A percentile compares a stretch with the other conserved stretches of the same genome.
phyloP scores from a whole-genome alignment of 2,329 filamentous ascomycete genomes.

The Hymenoscyphus fructigenus region DNA sequence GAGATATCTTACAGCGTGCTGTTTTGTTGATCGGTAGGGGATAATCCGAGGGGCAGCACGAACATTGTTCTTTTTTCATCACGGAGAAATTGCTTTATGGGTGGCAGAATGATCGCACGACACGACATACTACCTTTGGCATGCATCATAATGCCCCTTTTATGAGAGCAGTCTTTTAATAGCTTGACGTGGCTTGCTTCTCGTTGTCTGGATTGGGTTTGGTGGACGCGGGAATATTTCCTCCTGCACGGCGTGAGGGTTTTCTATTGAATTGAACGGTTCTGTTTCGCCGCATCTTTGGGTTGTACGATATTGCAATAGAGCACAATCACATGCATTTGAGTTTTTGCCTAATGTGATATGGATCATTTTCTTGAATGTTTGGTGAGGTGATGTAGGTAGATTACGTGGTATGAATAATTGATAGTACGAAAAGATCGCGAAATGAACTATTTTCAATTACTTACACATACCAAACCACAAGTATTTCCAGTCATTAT shows the following conservation, averaged over 20 bases:
- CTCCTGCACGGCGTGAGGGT: conserved; percentile 35
- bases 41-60: conserved; percentile 15
- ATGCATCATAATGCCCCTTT: conserved; percentile 20
- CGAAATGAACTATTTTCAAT: too few species aligned
- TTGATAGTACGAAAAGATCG: too few species aligned
- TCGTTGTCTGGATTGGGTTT: conserved; percentile 29
- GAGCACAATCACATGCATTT: conserved; percentile 28
- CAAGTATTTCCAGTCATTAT: too few species aligned
- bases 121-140: conserved; percentile 8
- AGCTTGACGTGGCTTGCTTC: conserved; percentile 35
- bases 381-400: neutral
- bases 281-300: conserved; percentile 36
- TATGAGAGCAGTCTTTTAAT: conserved; percentile 36
- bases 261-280: conserved; percentile 26
- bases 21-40: conserved; percentile 13
- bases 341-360: neutral
- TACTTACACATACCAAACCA: too few species aligned
- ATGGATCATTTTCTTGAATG: neutral
- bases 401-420: neutral
- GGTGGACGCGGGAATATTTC: conserved; percentile 26
- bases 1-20: conserved; percentile 16
- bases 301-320: conserved; percentile 40
- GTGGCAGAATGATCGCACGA: conserved; percentile 23
- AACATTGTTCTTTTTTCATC: conserved; percentile 25
- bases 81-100: conserved; percentile 18